Conservation (phyloP, 176 grass and related monocot genomes). For the Thinopyrum elongatum region DNA sequence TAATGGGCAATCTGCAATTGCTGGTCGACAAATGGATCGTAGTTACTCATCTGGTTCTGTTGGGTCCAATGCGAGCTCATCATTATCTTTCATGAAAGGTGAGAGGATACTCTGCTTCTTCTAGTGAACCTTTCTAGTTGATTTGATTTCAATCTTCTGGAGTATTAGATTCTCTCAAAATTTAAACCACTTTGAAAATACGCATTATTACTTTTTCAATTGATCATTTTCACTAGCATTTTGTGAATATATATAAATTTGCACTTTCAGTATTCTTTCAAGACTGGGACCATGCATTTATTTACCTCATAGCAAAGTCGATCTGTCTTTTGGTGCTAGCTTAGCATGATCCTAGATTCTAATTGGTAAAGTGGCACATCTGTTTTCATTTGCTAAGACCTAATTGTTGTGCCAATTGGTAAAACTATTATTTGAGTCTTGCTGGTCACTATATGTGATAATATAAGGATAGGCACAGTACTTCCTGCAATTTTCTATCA, state of each 20-base stretch:
- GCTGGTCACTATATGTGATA: neutral
- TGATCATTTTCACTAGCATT: conserved; percentile 6
- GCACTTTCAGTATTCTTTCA: neutral
- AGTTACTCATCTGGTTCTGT: conserved; percentile 41
- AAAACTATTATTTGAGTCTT: neutral
- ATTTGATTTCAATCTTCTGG: neutral
- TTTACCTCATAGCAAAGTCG: neutral
- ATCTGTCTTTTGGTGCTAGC: neutral
- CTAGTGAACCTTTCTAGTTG: conserved; percentile 1
- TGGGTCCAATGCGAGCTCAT: conserved; percentile 55
- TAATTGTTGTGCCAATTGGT: neutral
- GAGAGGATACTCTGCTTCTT: conserved; percentile 7
- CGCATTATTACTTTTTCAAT: neutral
- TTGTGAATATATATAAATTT: neutral
- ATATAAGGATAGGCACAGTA: neutral
- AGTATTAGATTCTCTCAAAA: neutral
- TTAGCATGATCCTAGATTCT: neutral
- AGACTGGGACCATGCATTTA: neutral
- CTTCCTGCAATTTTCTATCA: neutral
- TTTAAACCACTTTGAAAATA: neutral
- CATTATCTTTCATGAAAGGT: conserved; percentile 78
- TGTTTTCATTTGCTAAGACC: conserved; percentile 11
- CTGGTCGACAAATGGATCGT: conserved; percentile 5
- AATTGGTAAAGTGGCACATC: neutral
- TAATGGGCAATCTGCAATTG: conserved; percentile 24